A percentile compares a stretch with the other conserved stretches of the same genome.
Conservation (phyloP, 2,329 filamentous ascomycete genomes). For the Aspergillus sp. region DNA sequence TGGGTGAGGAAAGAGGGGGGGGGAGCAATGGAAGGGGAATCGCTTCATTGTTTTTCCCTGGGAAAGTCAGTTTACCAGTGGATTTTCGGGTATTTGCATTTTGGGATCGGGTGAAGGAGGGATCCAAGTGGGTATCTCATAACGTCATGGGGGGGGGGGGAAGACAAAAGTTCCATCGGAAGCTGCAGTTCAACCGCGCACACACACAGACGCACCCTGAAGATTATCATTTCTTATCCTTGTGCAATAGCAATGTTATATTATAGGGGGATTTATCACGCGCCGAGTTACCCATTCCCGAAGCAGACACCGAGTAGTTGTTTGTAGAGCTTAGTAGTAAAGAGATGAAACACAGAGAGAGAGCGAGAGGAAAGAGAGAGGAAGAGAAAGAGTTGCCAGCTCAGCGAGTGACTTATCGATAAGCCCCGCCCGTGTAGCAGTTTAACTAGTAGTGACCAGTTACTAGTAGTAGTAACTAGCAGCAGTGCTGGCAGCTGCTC, state of each 20-base stretch:
- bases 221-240: no score
- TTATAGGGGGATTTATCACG: not conserved
- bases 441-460: no score
- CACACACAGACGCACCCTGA: no score
- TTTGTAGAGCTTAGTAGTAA: not conserved
- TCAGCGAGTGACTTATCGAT: slow-evolving; percentile 24
- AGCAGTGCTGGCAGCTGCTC: not conserved
- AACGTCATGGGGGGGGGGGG: slow-evolving; percentile 6
- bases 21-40: not conserved
- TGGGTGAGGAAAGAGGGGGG: not conserved
- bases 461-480: no score
- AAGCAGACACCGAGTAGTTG: not conserved
- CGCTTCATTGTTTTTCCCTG: slow-evolving; percentile 10
- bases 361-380: not conserved
- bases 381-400: slow-evolving; percentile 9
- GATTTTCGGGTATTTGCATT: slow-evolving; percentile 9
- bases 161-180: not conserved
- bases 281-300: not conserved
- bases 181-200: slow-evolving; percentile 2
- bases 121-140: slow-evolving; percentile 7
- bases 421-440: slow-evolving; percentile 17
- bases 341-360: not conserved
- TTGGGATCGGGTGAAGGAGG: slow-evolving; percentile 5
- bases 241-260: not conserved
- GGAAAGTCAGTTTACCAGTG: not conserved